Evolutionary conservation across 768 basidiomycete genomes (phyloP).

Genomic region (Lactarius hengduanensis): DNA sequence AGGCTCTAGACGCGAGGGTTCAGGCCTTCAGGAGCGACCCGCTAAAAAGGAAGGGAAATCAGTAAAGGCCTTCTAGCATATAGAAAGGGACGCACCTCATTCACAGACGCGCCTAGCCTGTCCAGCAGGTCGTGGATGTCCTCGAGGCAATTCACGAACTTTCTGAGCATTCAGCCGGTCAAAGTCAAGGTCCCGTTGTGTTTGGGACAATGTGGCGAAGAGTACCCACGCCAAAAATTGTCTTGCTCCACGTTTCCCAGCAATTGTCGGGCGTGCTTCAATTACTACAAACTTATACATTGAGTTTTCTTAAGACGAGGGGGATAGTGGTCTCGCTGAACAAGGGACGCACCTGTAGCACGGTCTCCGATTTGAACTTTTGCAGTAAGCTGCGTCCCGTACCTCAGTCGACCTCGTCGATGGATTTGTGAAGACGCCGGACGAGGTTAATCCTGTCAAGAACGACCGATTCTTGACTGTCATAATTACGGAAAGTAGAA

Average conservation of each 20-base stretch:
- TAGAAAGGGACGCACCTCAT: slow-evolving; percentile 44
- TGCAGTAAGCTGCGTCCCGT: too few relatives aligned
- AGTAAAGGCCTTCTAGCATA: not conserved
- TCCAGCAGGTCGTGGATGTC: slow-evolving; percentile 53
- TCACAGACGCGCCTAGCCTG: slow-evolving; percentile 42
- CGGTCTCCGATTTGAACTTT: too few relatives aligned
- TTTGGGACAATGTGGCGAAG: not conserved
- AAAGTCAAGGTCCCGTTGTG: not conserved
- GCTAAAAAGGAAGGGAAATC: slow-evolving; percentile 34
- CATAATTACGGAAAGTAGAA: too few relatives aligned
- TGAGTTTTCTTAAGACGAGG: not conserved
- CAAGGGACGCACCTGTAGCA: not conserved
- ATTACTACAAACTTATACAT: slow-evolving; percentile 11
- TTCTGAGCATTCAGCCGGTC: slow-evolving; percentile 39
- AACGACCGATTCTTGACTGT: too few relatives aligned
- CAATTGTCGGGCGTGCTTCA: slow-evolving; percentile 21
- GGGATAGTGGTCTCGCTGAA: not conserved
- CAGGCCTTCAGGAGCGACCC: slow-evolving; percentile 37
- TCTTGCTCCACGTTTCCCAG: slow-evolving; percentile 16
- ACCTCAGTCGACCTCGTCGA: too few relatives aligned
- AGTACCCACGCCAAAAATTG: slow-evolving; percentile 7
- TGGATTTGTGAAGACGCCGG: too few relatives aligned
- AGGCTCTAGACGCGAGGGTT: slow-evolving; percentile 31
- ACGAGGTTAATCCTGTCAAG: too few relatives aligned
- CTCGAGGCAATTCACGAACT: slow-evolving; percentile 42